Evolutionary conservation across 371 early-diverging fungal genomes (phyloP), one percentile per base, ranked within the genome.

Genomic region (Mucor sp.): DNA sequence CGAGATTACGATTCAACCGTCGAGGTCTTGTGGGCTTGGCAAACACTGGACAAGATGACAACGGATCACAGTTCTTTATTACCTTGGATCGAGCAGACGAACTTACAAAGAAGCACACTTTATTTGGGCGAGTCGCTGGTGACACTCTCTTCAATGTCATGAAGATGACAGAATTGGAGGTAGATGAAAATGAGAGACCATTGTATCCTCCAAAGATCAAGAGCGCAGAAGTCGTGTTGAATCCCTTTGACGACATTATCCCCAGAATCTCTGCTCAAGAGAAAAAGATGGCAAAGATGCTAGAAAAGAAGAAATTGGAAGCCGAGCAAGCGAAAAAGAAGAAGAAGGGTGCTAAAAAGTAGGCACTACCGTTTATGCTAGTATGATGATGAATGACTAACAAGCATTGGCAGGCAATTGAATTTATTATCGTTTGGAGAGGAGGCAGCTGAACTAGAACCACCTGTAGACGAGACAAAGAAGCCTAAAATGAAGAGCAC

Each of bases 101-200:
- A 72, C 76, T 98, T 11, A 92, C 94, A 23, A 85, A 86, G 50
- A 93, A 91, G 66, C 92, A 96, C 74, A 97, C 98, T 0, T 81
- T 97, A 32, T 97, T 98, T 86, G 98, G 96, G 56, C 90, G 93
- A 66, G 96, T 97, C 14, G 97, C 90, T 27, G 98, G 97, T 41
- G 92, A 95, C 66, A 95, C 97, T 1, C 70, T 98, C 21, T 98
- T 89, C 76, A 97, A 95, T 60, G 89, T 95, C 11, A 77, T 97
- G 55, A 92, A 93, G 70, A 92, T 98, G 67, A 93, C 90, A 15
- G 92, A 92, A 23, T 72, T 91, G 53, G 97, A 96, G 63, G 71
- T 86, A 7, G 93, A 91, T 55, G 84, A 84, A 9, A 86, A 90
- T 28, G 97, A 98, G 62, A 78, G 93, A 44, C 98, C 97, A 0